Evolutionary conservation across 2,329 filamentous ascomycete genomes (phyloP).

Genomic region (Ramularia endophylla): DNA sequence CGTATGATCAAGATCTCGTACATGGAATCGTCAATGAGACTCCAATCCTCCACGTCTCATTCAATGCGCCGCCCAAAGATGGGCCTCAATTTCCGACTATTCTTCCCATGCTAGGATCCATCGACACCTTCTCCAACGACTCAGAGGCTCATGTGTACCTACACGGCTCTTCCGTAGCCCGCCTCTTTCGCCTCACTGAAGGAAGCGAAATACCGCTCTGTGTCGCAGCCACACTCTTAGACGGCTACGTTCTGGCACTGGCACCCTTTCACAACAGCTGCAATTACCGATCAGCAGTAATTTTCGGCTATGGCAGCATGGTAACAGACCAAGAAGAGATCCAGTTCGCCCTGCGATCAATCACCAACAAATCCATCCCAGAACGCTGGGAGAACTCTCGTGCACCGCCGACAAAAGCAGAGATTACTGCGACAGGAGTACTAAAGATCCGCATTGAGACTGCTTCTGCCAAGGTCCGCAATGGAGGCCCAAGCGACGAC

Average conservation of each 20-base stretch:
- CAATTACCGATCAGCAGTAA: conserved; percentile 72
- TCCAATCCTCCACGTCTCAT: conserved; percentile 75
- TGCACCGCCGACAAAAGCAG: conserved; percentile 63
- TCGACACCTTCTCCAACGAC: conserved; percentile 66
- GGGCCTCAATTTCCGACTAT: conserved; percentile 63
- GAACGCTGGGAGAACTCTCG: conserved; percentile 64
- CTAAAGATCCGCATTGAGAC: conserved; percentile 62
- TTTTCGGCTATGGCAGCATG: conserved; percentile 66
- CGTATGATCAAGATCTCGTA: conserved; percentile 67
- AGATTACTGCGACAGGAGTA: conserved; percentile 70
- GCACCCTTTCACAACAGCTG: conserved; percentile 77
- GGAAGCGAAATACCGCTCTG: conserved; percentile 56
- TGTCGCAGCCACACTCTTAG: conserved; percentile 66
- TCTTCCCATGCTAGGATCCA: conserved; percentile 80
- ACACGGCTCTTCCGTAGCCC: conserved; percentile 76
- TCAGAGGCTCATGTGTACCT: conserved; percentile 67
- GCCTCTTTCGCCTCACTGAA: conserved; percentile 62
- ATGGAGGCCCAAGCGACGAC: conserved; percentile 59
- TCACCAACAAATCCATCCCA: conserved; percentile 68
- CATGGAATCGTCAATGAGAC: conserved; percentile 68
- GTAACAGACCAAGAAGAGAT: conserved; percentile 72
- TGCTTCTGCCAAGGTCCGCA: conserved; percentile 69
- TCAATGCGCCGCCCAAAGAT: conserved; percentile 51
- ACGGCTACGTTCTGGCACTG: conserved; percentile 73
- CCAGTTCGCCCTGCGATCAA: conserved; percentile 68